phyloP scores from a whole-genome alignment of 1,284 basidiomycete genomes.

The Ustilago lituana region DNA sequence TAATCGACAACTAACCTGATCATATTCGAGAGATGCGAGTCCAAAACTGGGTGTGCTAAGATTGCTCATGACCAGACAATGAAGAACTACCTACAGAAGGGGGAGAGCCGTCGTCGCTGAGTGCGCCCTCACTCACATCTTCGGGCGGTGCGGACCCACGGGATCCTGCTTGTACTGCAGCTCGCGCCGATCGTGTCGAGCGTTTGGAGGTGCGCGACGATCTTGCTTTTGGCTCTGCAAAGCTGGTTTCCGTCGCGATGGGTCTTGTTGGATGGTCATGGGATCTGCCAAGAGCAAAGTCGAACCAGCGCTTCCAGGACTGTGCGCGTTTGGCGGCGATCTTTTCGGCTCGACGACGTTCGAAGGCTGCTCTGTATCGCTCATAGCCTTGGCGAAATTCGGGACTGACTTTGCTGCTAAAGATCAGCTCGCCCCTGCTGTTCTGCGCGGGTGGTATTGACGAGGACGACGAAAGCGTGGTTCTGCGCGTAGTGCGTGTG shows the following conservation, averaged over 20 bases:
- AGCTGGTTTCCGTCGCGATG: too few relatives aligned
- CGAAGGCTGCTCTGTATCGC: slow-evolving; percentile 89
- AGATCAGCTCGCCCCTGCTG: slow-evolving; percentile 94
- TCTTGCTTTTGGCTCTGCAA: background rate
- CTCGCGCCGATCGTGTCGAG: slow-evolving; percentile 4
- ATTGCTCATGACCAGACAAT: slow-evolving; percentile 26
- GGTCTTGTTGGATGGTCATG: background rate
- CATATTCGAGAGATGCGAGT: too few relatives aligned
- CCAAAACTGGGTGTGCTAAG: too few relatives aligned
- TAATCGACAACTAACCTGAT: too few relatives aligned
- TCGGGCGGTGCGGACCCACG: slow-evolving; percentile 9
- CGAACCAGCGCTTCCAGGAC: slow-evolving; percentile 45
- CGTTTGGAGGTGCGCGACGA: slow-evolving; percentile 11
- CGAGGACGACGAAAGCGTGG: too few relatives aligned
- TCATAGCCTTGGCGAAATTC: slow-evolving; percentile 91
- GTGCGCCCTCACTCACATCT: slow-evolving; percentile 17
- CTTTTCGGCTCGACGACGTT: slow-evolving; percentile 78
- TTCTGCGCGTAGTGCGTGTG: too few relatives aligned
- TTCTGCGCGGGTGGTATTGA: slow-evolving; percentile 88
- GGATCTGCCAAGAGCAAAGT: slow-evolving; percentile 19
- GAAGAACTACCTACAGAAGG: slow-evolving; percentile 8
- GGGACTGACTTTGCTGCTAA: slow-evolving; percentile 85
- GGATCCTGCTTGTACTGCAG: too few relatives aligned
- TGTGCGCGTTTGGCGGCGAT: slow-evolving; percentile 49
- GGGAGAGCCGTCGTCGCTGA: slow-evolving; percentile 31